Evolutionary conservation across 129 eudicot species (phyloP), one percentile per base, ranked within the genome.

Genomic region (Apium graveolens): DNA sequence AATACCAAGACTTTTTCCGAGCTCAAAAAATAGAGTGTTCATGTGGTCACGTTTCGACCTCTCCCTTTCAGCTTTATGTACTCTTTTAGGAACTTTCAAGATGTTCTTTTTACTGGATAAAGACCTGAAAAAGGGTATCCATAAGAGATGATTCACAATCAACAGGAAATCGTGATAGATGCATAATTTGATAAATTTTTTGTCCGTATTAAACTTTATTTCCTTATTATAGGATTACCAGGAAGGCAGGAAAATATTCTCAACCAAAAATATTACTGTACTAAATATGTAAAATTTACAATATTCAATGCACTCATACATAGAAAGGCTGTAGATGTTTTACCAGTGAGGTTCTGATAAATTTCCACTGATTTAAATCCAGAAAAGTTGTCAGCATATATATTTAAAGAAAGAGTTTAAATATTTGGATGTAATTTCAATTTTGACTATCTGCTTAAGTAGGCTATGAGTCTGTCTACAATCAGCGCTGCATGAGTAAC

Each of bases 31-130:
- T 70, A 87, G 80, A 3, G 75, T 90, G 76, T 93, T 93, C 92
- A 93, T 83, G 49, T 78, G 87, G 79, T 90, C 97, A 72, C 98
- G 96, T 76, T 90, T 93, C 85, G 80, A 75, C 80, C 85, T 93
- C 90, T 93, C 98, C 82, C 97, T 87, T 73, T 91, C 96, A 11
- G 98, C 94, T 90, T 93, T 93, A 75, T 83, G 86, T 66, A 91
- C 80, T 76, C 86, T 90, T 81, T 84, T 87, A 29, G 85, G 91
- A 81, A 89, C 86, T 80, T 87, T 92, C 6, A 84, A 84, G 29
- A 55, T 73, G 46, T 74, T 83, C 82, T 81, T 92, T 78, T 86
- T 90, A 75, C 87, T 83, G 63, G 78, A 75, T 11, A 41, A 76
- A 76, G 85, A 80, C 75, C 86, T 84, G 79, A 60, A 75, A 48